phyloP scores from a whole-genome alignment of 805 yeast genomes.

The Saccharomycopsis sp. region DNA sequence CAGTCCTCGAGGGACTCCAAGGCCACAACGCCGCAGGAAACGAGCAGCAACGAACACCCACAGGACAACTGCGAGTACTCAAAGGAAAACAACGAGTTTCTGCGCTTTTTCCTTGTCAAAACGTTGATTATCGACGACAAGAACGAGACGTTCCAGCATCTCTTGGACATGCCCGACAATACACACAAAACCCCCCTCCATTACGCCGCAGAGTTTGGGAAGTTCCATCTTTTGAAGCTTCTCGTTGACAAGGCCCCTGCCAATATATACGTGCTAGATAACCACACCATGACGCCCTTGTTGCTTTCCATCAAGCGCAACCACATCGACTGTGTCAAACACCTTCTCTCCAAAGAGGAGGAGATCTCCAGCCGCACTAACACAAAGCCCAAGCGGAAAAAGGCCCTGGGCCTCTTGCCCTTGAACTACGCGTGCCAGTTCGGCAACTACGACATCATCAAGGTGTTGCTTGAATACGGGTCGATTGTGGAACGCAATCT shows the following conservation, averaged over 20 bases:
- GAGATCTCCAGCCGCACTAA: slow-evolving; percentile 20
- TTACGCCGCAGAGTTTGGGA: slow-evolving; percentile 65
- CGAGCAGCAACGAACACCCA: too few relatives aligned
- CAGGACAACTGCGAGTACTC: too few relatives aligned
- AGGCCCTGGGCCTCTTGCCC: slow-evolving; percentile 49
- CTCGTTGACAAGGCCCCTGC: slow-evolving; percentile 31
- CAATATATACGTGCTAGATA: slow-evolving; percentile 42
- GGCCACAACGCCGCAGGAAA: too few relatives aligned
- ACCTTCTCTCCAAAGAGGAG: slow-evolving; percentile 36
- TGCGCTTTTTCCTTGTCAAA: slow-evolving; percentile 14
- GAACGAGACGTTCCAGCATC: slow-evolving; percentile 22
- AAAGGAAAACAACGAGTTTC: slow-evolving; percentile 10
- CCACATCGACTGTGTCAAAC: slow-evolving; percentile 47
- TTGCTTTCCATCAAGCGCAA: slow-evolving; percentile 69
- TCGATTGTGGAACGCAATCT: slow-evolving; percentile 25
- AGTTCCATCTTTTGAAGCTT: slow-evolving; percentile 34
- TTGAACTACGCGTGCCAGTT: slow-evolving; percentile 83
- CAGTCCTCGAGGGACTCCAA: too few relatives aligned
- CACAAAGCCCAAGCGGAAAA: neutral
- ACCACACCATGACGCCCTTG: slow-evolving; percentile 76
- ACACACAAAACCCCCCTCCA: slow-evolving; percentile 81
- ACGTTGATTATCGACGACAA: slow-evolving; percentile 11
- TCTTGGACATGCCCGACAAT: slow-evolving; percentile 45
- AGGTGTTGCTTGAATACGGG: slow-evolving; percentile 45
- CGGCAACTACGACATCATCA: slow-evolving; percentile 68